A percentile compares a stretch with the other conserved stretches of the same genome.
Evolutionary conservation across 345 rosid species (phyloP).

Genomic region (Geranium brycei): DNA sequence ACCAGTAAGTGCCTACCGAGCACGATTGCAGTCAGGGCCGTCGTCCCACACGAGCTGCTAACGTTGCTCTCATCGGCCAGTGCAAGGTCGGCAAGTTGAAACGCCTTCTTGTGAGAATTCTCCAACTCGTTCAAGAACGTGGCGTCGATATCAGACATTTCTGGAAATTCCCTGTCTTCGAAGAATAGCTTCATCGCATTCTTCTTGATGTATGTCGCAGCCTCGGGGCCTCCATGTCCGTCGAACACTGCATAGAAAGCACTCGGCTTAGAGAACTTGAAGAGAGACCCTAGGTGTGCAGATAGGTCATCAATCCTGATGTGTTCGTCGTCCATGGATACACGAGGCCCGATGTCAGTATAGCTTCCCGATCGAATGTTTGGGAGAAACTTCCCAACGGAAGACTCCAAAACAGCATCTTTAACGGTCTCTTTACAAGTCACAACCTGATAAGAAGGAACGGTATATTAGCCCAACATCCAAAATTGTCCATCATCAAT

Average conservation of each 20-base stretch:
- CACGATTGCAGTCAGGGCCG: slow-evolving; percentile 49
- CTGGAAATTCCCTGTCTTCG: slow-evolving; percentile 46
- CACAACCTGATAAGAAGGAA: slow-evolving; percentile 21
- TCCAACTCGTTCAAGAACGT: slow-evolving; percentile 34
- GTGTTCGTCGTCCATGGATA: slow-evolving; percentile 81
- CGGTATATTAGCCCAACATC: slow-evolving; percentile 8
- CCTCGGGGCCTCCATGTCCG: slow-evolving; percentile 87
- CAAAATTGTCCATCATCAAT: neutral
- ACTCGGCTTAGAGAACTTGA: slow-evolving; percentile 40
- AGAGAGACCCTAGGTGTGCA: slow-evolving; percentile 36
- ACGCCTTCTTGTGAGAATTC: slow-evolving; percentile 40
- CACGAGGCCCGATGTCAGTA: slow-evolving; percentile 50
- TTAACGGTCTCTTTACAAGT: slow-evolving; percentile 20
- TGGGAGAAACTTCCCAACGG: slow-evolving; percentile 33
- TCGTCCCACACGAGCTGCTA: slow-evolving; percentile 42
- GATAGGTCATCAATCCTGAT: slow-evolving; percentile 68
- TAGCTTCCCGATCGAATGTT: slow-evolving; percentile 68
- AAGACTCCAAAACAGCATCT: slow-evolving; percentile 20
- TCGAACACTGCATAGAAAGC: slow-evolving; percentile 91
- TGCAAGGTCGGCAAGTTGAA: slow-evolving; percentile 42
- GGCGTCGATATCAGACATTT: slow-evolving; percentile 35
- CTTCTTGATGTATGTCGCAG: slow-evolving; percentile 63
- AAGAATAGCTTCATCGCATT: slow-evolving; percentile 62
- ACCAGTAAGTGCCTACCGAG: slow-evolving; percentile 57
- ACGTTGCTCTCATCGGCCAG: slow-evolving; percentile 36